phyloP scores from a whole-genome alignment of 2,329 filamentous ascomycete species.

The Fusarium haematococcum region DNA sequence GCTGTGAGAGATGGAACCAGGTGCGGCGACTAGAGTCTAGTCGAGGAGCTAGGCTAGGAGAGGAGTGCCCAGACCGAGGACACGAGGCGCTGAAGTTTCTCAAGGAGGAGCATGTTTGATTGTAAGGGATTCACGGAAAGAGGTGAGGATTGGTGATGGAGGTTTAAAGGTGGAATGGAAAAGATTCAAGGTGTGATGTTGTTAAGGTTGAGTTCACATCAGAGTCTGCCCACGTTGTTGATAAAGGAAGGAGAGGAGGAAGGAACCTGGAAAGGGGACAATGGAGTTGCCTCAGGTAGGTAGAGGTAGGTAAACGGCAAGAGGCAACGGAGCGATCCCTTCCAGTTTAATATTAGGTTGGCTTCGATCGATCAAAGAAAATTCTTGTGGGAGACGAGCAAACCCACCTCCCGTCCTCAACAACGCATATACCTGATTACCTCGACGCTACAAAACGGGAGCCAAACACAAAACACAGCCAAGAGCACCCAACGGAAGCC shows the following conservation, averaged over 20 bases:
- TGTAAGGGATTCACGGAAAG: background rate
- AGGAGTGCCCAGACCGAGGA: conserved; percentile 22
- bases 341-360: background rate
- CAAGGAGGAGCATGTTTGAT: conserved; percentile 23
- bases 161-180: background rate
- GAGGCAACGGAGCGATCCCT: background rate
- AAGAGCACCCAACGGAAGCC: background rate
- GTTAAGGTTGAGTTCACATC: background rate
- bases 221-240: background rate
- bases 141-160: conserved; percentile 1
- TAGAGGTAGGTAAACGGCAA: conserved; percentile 8
- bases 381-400: background rate
- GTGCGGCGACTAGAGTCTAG: conserved; percentile 13
- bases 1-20: conserved; percentile 11
- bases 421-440: background rate
- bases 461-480: conserved; percentile 12
- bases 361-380: background rate
- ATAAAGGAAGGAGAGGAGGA: conserved; percentile 4
- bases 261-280: conserved; percentile 6
- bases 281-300: background rate
- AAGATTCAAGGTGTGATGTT: background rate
- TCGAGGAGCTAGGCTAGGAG: conserved; percentile 24
- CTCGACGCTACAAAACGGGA: conserved; percentile 1
- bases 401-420: background rate
- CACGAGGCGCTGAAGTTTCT: conserved; percentile 12